These are phyloP conservation scores for Polyplosphaeria fusca DNA, from an alignment of 495 filamentous ascomycete genomes.

Conservation along the genomic window DNA sequence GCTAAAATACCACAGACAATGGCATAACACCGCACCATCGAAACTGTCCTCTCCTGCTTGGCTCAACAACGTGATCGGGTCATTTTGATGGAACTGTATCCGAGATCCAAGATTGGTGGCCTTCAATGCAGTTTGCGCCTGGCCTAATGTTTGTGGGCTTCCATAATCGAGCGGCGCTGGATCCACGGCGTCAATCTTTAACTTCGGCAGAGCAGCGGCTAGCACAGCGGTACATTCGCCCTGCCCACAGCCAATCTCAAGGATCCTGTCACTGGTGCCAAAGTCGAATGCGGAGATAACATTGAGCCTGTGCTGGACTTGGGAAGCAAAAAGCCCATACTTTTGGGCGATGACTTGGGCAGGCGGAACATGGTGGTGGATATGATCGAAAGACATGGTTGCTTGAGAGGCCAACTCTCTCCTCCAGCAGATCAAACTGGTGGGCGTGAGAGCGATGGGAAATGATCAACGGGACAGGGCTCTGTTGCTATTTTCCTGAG, in stretches of 20 bases:
- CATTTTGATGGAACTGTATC: background rate
- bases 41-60: background rate
- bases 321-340: background rate
- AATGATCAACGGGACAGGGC: too few species aligned
- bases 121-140: background rate
- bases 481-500: too few species aligned
- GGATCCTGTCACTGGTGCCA: background rate
- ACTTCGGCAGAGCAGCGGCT: background rate
- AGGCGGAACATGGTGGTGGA: too few species aligned
- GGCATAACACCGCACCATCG: slow-evolving; percentile 6
- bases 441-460: too few species aligned
- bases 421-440: too few species aligned
- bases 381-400: too few species aligned
- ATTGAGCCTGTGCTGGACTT: background rate
- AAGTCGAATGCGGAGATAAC: slow-evolving; percentile 7
- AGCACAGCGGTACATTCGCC: slow-evolving; percentile 20
- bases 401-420: too few species aligned
- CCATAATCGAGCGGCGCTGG: slow-evolving; percentile 20
- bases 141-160: slow-evolving; percentile 9
- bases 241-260: slow-evolving; percentile 22
- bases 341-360: background rate
- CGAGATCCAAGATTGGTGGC: background rate
- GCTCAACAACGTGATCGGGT: background rate
- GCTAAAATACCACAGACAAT: slow-evolving; percentile 17
- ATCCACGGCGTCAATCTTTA: slow-evolving; percentile 6